Evolutionary conservation across 2,329 filamentous ascomycete genomes (phyloP), one percentile per base, ranked within the genome.

Genomic region (Amylocarpus encephaloides): DNA sequence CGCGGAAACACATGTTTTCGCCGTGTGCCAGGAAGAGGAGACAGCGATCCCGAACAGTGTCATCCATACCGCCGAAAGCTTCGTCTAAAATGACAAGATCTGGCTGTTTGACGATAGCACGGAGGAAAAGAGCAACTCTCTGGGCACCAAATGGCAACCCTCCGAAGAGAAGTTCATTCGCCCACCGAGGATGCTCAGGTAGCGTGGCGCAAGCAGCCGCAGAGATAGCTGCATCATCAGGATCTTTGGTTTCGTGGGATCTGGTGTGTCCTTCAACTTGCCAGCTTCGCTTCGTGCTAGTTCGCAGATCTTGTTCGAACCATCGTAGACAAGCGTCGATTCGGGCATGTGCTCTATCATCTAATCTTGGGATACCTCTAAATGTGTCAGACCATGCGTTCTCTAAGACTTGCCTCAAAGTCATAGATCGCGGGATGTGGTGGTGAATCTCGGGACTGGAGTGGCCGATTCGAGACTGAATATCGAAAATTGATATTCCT

Each of bases 341-440:
- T 44, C 80, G 78, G 1, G 70, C 69, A 22, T 72, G 73, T 0
- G 81, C 79, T 9, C 77, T 69, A 0, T 71, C 64, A 34, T 80
- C 75, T 1, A 97, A 71, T 39, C 72, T 77, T 0, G 93, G 85
- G 54, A 76, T 81, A 1, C 82, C 77, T 13, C 86, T 75, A 59
- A 95, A 94, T 0, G 93, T 95, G 51, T 94, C 88, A 1, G 90
- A 85, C 85, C 89, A 97, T 0, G 92, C 90, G 44, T 85, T 92
- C 64, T 93, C 88, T 0, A 98, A 67, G 0, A 88, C 79, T 44
- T 85, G 77, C 1, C 88, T 79, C 9, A 95, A 71, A 0, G 83
- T 85, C 42, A 95, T 73, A 33, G 78, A 74, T 43, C 85, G 83
- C 0, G 93, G 92, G 71, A 97, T 96, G 67, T 95, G 90, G 46